Conservation (phyloP, 371 early-diverging fungal species). For the Zancudomyces culisetae region DNA sequence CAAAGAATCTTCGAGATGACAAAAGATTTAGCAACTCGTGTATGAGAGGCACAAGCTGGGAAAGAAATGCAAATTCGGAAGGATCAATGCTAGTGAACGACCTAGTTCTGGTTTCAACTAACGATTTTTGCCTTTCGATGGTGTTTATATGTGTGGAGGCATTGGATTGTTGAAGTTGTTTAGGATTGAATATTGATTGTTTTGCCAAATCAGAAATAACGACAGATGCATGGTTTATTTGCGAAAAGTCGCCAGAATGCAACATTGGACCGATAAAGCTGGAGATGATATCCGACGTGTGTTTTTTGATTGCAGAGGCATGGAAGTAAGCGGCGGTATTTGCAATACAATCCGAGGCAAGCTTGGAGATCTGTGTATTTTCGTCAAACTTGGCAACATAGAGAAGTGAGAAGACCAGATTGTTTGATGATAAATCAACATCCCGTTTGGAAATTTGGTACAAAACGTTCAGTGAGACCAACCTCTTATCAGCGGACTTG, state of each 20-base stretch:
- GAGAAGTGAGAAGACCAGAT: constrained; percentile 26
- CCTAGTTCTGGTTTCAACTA: too few relatives aligned
- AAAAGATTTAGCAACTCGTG: too few relatives aligned
- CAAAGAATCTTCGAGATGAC: too few relatives aligned
- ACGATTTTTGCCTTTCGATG: too few relatives aligned
- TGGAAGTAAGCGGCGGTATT: not conserved
- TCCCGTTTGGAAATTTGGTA: constrained; percentile 45
- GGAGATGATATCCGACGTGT: not conserved
- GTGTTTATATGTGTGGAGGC: too few relatives aligned
- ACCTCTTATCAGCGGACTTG: constrained; percentile 53
- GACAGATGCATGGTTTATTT: not conserved
- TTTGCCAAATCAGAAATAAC: not conserved
- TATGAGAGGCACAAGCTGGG: too few relatives aligned
- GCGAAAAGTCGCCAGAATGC: not conserved
- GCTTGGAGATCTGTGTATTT: not conserved
- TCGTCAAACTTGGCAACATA: not conserved
- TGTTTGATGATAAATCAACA: not conserved
- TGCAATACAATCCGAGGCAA: not conserved
- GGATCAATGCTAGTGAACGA: too few relatives aligned
- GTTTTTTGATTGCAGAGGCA: not conserved
- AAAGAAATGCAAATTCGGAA: too few relatives aligned
- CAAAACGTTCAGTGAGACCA: constrained; percentile 45
- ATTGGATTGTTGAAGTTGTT: too few relatives aligned
- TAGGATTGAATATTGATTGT: not conserved
- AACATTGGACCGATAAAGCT: not conserved